Percentiles rank a stretch among this genome's conserved stretches.
phyloP scores from a whole-genome alignment of 1,139 yeast species.

The Pichia sp. region DNA sequence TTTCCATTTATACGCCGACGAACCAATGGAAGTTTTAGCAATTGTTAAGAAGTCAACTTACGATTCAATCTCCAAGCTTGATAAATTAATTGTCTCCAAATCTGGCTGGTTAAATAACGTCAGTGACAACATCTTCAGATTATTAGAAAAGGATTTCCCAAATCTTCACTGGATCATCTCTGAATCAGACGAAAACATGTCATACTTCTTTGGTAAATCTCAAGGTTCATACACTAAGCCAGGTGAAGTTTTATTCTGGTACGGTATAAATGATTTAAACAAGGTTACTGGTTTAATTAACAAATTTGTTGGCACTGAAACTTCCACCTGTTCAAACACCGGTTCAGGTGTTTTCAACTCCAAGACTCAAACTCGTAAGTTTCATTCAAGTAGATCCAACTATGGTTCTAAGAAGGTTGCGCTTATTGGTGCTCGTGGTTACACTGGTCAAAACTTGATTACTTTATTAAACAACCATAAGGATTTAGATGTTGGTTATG shows the following conservation, averaged over 20 bases:
- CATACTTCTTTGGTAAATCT: conserved; percentile 91
- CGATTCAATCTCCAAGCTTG: conserved; percentile 64
- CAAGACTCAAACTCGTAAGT: conserved; percentile 33
- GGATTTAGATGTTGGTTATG: conserved; percentile 82
- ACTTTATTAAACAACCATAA: conserved; percentile 86
- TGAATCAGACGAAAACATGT: conserved; percentile 86
- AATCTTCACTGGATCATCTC: conserved; percentile 84
- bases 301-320: conserved; percentile 43
- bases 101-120: conserved; percentile 98
- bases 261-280: conserved; percentile 70
- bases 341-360: conserved; percentile 29
- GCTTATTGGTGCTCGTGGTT: conserved; percentile 97
- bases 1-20: conserved; percentile 90
- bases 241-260: conserved; percentile 94
- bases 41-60: conserved; percentile 49
- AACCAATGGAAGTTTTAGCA: conserved; percentile 92
- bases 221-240: conserved; percentile 92
- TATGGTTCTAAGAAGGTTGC: conserved; percentile 63
- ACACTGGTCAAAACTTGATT: conserved; percentile 92
- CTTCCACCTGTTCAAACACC: conserved; percentile 29
- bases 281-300: conserved; percentile 66
- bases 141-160: conserved; percentile 72
- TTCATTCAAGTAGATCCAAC: conserved; percentile 31
- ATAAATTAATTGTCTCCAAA: conserved; percentile 83
- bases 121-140: conserved; percentile 88